phyloP scores from a whole-genome alignment of 108 stramenopile genomes.

The Nitzschia palea region DNA sequence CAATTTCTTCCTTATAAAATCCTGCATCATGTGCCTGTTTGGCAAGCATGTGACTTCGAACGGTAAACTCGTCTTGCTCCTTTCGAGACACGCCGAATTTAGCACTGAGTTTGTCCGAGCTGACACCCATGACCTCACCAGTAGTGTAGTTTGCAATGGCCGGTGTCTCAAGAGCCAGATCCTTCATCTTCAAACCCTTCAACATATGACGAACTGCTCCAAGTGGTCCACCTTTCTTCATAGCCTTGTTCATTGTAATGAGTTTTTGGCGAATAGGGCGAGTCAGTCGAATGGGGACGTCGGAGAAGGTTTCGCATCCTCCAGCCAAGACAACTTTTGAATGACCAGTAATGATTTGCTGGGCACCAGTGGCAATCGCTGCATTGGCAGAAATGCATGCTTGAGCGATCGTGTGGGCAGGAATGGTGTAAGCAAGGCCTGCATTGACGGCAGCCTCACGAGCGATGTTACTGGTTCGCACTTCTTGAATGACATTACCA shows the following conservation, averaged over 20 bases:
- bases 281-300: slow-evolving; percentile 95
- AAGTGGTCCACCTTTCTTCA: slow-evolving; percentile 91
- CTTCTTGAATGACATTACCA: slow-evolving; percentile 96
- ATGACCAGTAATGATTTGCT: slow-evolving; percentile 91
- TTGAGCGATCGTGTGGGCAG: slow-evolving; percentile 94
- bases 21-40: slow-evolving; percentile 92
- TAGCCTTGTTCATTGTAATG: slow-evolving; percentile 90
- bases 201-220: slow-evolving; percentile 78
- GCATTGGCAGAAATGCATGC: slow-evolving; percentile 97
- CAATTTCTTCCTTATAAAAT: slow-evolving; percentile 90
- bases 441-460: slow-evolving; percentile 95
- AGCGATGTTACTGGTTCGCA: slow-evolving; percentile 94
- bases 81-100: slow-evolving; percentile 92
- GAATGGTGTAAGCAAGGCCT: slow-evolving; percentile 86
- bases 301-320: slow-evolving; percentile 94
- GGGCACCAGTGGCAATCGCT: slow-evolving; percentile 92
- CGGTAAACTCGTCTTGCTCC: slow-evolving; percentile 96
- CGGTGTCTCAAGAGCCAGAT: slow-evolving; percentile 93
- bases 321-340: slow-evolving; percentile 94
- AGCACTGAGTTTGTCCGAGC: slow-evolving; percentile 90
- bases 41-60: slow-evolving; percentile 87
- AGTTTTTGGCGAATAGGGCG: slow-evolving; percentile 90
- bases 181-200: slow-evolving; percentile 89
- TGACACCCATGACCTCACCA: slow-evolving; percentile 99
- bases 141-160: slow-evolving; percentile 99